Base-by-base conservation (phyloP, 306 rosid genomes). In the Prunus padus region DNA sequence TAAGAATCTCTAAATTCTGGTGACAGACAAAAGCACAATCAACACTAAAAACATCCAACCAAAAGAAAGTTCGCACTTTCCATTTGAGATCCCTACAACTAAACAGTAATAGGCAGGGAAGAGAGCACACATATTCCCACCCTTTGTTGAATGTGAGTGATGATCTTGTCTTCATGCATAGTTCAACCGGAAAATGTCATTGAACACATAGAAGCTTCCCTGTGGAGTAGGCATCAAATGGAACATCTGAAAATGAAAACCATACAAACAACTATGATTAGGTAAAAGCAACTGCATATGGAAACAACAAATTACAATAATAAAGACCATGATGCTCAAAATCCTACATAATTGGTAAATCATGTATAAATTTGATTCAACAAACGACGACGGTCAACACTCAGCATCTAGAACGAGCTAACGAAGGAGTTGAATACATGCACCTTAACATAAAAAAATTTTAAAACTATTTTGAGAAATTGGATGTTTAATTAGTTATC, bases 181-280 rank as follows among this genome's bases (percentile, higher is more conserved):
- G 85, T 94, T 94, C 90, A 94, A 81, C 30, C 98, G 94, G 88
- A 94, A 94, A 69, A 94, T 88, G 82, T 94, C 98, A 74, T 94
- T 94, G 83, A 83, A 84, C 77, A 94, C 98, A 69, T 85, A 91
- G 72, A 87, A 94, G 92, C 96, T 92, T 76, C 91, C 94, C 77
- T 84, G 91, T 12, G 87, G 89, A n/a, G 96, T 89, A 65, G 98
- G 98, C 69, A 94, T 91, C 95, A 94, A 86, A 85, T 94, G 98
- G 87, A 94, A 94, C 98, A 94, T 94, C 98, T 94, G 93, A 33
- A 4, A 62, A 57, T 40, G 70, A n/a, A 86, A 76, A 80, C 59
- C 72, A 42, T 23, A 30, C 60, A 9, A 56, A 63, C 40, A 30
- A 30, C 60, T 51, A 69, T 51, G 28, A 68, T 71, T 76, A 68